Percentiles rank a stretch among this genome's conserved stretches.
Evolutionary conservation across 2,329 filamentous ascomycete genomes (phyloP).

Genomic region (Botrytis paeoniae): DNA sequence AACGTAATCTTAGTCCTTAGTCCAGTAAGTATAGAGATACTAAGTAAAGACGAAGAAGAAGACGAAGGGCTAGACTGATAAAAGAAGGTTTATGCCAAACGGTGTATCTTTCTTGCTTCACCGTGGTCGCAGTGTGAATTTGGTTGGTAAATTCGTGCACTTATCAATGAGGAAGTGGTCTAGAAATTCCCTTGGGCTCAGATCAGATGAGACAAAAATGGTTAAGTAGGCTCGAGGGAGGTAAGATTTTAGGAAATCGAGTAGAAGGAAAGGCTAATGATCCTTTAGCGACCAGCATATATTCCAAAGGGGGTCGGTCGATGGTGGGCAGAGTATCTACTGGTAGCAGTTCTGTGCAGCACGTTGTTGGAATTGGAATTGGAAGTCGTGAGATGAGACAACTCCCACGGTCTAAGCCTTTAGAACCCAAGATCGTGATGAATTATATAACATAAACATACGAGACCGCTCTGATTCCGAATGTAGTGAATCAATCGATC

Average conservation of each 20-base stretch:
- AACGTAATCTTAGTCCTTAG: background rate
- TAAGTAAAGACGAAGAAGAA: background rate
- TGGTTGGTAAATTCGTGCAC: background rate
- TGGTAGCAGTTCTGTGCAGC: background rate
- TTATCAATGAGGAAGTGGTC: background rate
- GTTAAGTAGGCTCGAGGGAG: background rate
- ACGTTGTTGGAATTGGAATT: background rate
- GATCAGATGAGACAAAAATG: background rate
- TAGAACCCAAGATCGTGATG: background rate
- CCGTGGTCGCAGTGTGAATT: background rate
- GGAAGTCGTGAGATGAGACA: slow-evolving; percentile 14
- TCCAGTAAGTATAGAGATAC: background rate
- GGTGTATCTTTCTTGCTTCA: background rate
- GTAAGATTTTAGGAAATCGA: background rate
- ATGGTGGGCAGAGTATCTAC: background rate
- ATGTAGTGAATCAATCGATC: background rate
- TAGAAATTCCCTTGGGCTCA: background rate
- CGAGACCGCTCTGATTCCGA: background rate
- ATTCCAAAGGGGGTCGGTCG: background rate
- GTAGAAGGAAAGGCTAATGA: slow-evolving; percentile 6
- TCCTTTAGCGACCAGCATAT: background rate
- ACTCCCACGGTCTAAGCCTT: background rate
- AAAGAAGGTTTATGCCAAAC: background rate
- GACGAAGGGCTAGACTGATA: background rate
- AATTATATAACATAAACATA: background rate